These are phyloP conservation scores for Calocybe gangraenosa DNA, from an alignment of 768 basidiomycete species.

Conservation along the genomic window DNA sequence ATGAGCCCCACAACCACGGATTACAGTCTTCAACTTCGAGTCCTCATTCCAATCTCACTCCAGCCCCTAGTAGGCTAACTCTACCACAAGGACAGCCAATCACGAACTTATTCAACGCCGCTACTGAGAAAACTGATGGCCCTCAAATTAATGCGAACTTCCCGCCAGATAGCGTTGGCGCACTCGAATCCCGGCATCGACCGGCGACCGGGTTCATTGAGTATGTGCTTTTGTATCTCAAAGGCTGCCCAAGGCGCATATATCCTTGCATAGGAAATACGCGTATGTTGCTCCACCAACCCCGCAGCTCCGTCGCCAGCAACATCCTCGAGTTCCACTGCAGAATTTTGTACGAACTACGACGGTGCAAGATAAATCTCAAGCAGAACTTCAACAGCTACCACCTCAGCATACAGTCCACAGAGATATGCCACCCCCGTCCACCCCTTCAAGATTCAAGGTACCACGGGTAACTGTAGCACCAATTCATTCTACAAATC, in stretches of 20 bases:
- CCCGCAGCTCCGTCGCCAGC: slow-evolving; percentile 34
- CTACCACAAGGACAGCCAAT: slow-evolving; percentile 57
- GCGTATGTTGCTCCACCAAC: slow-evolving; percentile 53
- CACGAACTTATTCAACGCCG: slow-evolving; percentile 34
- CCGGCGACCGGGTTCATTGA: slow-evolving; percentile 30
- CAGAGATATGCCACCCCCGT: slow-evolving; percentile 19
- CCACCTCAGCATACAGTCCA: slow-evolving; percentile 10
- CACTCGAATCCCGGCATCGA: slow-evolving; percentile 27
- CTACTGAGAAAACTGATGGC: slow-evolving; percentile 15
- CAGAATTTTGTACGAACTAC: slow-evolving; percentile 32
- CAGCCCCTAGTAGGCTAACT: slow-evolving; percentile 62
- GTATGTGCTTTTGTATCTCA: slow-evolving; percentile 21
- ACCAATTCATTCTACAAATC: slow-evolving; percentile 10
- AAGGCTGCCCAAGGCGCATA: slow-evolving; percentile 14
- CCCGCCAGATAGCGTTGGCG: too few relatives aligned
- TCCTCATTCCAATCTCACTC: slow-evolving; percentile 52
- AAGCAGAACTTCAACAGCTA: slow-evolving; percentile 11
- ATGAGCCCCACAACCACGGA: slow-evolving; percentile 18
- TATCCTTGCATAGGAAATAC: slow-evolving; percentile 49
- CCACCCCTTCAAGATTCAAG: slow-evolving; percentile 23
- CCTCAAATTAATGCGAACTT: neutral
- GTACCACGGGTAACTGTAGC: slow-evolving; percentile 9
- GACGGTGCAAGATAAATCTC: slow-evolving; percentile 22
- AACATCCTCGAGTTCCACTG: slow-evolving; percentile 39
- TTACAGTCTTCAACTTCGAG: slow-evolving; percentile 39